Evolutionary conservation across 495 filamentous ascomycete genomes (phyloP), one percentile per base, ranked within the genome.

Genomic region (Penicillium turbatum): DNA sequence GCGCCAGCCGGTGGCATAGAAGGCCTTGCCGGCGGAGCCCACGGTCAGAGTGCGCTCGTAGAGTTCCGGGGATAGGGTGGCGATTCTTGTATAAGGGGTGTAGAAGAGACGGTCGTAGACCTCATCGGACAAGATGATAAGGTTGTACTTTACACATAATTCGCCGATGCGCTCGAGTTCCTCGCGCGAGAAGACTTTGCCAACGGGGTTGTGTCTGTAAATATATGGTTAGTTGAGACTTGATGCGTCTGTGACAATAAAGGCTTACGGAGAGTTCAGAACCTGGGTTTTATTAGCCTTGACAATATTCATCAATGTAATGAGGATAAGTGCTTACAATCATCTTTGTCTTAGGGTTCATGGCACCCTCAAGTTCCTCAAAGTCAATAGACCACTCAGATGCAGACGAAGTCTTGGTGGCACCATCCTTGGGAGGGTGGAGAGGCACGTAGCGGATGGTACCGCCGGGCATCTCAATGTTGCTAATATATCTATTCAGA

Each of bases 381-480:
- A 96, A 86, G 70, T 98, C 83, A 34, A 98, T 80, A 3, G 74
- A 83, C 93, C 93, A 98, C 57, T 96, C 90, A 3, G 81, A 82
- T 4, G 93, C 90, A 13, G 90, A 87, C 2, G 89, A 85, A 2
- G 87, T 95, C 67, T 87, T 78, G 36, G 75, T 81, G 8, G 83
- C 85, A 32, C 95, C 93, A 46, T 92, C 86, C 61, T 80, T 80
- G n/a, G 93, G 93, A 4, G 93, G 92, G 57, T 92, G 88, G 54
- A 98, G 77, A 26, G 95, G 89, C 12, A 97, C 92, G 67, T 96
- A 98, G 52, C 90, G 87, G 51, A 97, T 87, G 60, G 83, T 92
- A 48, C 92, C 93, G 51, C 95, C 95, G 8, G 92, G 84, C 95
- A 98, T 97, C 66, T 95, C 87, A 48, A 98, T 97, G 72, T 97